These are phyloP conservation scores for Xylaria sp. DNA, from an alignment of 2,329 filamentous ascomycete species.

Conservation along the genomic window DNA sequence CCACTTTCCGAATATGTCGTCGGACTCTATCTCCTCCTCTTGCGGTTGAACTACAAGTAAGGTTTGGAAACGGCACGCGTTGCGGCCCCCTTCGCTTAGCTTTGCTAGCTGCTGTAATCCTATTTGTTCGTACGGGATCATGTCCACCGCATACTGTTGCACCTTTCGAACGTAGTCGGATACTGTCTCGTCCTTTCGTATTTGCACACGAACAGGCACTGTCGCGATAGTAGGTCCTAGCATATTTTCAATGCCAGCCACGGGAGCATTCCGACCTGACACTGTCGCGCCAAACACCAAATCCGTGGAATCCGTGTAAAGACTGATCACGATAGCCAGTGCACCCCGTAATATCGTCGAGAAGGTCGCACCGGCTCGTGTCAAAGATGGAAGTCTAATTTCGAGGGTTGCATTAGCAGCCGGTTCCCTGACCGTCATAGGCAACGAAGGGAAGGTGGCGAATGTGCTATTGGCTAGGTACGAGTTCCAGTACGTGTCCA, in stretches of 20 bases:
- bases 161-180: no score
- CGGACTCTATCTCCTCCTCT: constrained; percentile 4
- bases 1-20: constrained; percentile 6
- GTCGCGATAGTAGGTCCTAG: constrained; percentile 28
- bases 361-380: constrained; percentile 31
- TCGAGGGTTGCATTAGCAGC: neutral
- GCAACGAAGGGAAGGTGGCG: neutral
- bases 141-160: no score
- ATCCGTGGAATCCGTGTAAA: constrained; percentile 19
- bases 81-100: no score
- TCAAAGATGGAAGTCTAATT: constrained; percentile 29
- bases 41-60: no score
- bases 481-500: neutral
- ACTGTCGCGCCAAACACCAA: constrained; percentile 25
- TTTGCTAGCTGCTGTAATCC: no score
- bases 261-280: constrained; percentile 17
- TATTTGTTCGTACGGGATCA: no score
- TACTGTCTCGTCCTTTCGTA: no score
- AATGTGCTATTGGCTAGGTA: neutral
- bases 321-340: constrained; percentile 16
- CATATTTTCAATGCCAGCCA: constrained; percentile 22
- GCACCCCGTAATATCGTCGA: neutral
- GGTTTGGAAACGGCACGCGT: no score
- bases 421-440: neutral
- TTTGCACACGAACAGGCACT: neutral